Base-by-base conservation (phyloP, 495 filamentous ascomycete genomes). In the Penicillium subrubescens region DNA sequence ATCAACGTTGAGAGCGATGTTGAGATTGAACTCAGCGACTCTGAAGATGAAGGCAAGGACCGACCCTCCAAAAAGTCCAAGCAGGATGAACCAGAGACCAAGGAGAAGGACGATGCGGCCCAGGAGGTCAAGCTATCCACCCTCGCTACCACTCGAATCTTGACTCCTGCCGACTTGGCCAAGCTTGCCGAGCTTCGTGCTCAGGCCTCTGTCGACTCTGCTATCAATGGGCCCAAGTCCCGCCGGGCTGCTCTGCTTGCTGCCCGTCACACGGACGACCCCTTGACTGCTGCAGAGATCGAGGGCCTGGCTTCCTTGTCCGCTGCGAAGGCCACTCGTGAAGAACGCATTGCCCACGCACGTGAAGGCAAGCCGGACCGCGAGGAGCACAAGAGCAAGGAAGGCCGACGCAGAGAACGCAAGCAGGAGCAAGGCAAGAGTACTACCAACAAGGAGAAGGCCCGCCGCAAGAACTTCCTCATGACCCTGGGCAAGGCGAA, bases 381-480 rank as follows among this genome's bases (percentile, higher is more conserved):
- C 15, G 82, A 86, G 43, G 89, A 93, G 68, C 90, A 93, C 78
- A 92, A 92, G 83, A 89, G 87, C 63, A 92, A 90, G 62, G 87
- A 90, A 59, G 92, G 92, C 10, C 87, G 87, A 71, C 83, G 90
- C 55, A 91, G 93, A 80, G 84, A 92, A 75, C 90, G 91, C 77
- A 96, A 96, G 84, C 86, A 88, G 67, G 85, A 87, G 17, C 86
- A 93, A 80, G 92, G 93, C 63, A 97, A 98, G 85, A 94, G 90
- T 76, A 92, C 91, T 5, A 99, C 95, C 68, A 99, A 99, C 80
- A 92, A 91, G 83, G 96, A 99, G 83, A 99, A 99, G 85, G 88
- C 90, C 31, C 82, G 94, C 57, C 90, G 88, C 82, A 98, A 99
- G 88, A 98, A 98, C 75, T 96, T 98, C 77, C 73, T 98, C 70